Conservation (phyloP, 768 basidiomycete genomes). For the Suillus subaureus region DNA sequence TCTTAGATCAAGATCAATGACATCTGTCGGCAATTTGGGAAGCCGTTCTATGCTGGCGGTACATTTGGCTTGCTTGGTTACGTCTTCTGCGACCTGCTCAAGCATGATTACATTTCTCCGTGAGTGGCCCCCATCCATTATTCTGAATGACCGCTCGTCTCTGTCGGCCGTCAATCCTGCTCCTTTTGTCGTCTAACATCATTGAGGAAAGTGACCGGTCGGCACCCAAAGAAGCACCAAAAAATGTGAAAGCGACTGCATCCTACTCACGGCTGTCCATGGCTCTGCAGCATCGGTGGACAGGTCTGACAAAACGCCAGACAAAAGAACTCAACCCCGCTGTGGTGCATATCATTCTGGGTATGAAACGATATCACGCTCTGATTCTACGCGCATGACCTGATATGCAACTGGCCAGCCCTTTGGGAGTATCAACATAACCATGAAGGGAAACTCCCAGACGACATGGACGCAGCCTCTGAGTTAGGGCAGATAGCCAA, state of each 20-base stretch:
- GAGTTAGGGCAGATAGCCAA: conserved; percentile 71
- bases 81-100: conserved; percentile 90
- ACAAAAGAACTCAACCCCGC: conserved; percentile 85
- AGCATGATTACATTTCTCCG: conserved; percentile 86
- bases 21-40: conserved; percentile 70
- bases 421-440: conserved; percentile 79
- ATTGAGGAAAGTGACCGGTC: conserved; percentile 57
- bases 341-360: conserved; percentile 68
- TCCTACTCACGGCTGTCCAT: conserved; percentile 64
- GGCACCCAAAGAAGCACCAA: conserved; percentile 57
- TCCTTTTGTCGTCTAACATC: conserved; percentile 12
- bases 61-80: conserved; percentile 91
- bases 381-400: conserved; percentile 1
- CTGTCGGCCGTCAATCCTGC: conserved; percentile 12
- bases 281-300: conserved; percentile 73
- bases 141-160: conserved; percentile 1
- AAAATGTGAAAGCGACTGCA: conserved; percentile 59
- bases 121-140: conserved; percentile 42
- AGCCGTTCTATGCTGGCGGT: conserved; percentile 90
- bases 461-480: conserved; percentile 43
- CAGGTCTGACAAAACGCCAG: conserved; percentile 66
- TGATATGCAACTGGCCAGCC: conserved; percentile 44
- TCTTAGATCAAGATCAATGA: conserved; percentile 75
- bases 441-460: conserved; percentile 61
- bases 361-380: conserved; percentile 40